Conservation (phyloP, 805 yeast species). For the Spathaspora boniae region DNA sequence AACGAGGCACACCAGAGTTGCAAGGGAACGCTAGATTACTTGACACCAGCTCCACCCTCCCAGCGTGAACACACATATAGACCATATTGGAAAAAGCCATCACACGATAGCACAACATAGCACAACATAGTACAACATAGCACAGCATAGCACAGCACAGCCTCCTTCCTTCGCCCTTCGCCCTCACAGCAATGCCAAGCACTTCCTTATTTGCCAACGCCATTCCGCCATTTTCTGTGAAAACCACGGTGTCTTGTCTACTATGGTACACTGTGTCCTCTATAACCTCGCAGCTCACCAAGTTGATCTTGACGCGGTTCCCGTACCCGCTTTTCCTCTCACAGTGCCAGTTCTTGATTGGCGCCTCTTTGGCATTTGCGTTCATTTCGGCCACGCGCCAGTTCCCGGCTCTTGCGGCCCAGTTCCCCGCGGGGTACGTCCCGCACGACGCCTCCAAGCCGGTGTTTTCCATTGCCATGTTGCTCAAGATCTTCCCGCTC, state of each 20-base stretch:
- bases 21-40: too few relatives aligned
- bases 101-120: too few relatives aligned
- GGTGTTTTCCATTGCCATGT: conserved; percentile 24
- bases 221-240: conserved; percentile 32
- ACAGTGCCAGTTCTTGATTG: conserved; percentile 58
- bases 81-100: too few relatives aligned
- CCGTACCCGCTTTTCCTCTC: conserved; percentile 63
- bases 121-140: too few relatives aligned
- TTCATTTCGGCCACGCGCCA: conserved; percentile 34
- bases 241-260: conserved; percentile 43
- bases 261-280: conserved; percentile 64
- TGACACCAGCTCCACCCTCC: too few relatives aligned
- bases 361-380: conserved; percentile 39
- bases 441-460: conserved; percentile 34
- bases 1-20: too few relatives aligned
- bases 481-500: conserved; percentile 54
- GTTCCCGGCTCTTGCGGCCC: conserved; percentile 23
- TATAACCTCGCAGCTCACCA: conserved; percentile 62
- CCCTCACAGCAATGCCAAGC: background rate
- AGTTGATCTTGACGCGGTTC: conserved; percentile 49
- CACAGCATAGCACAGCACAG: too few relatives aligned
- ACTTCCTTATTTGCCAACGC: background rate
- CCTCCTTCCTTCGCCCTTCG: too few relatives aligned
- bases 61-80: too few relatives aligned
- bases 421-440: conserved; percentile 55